Evolutionary conservation across 2,329 filamentous ascomycete species (phyloP).

Genomic region (Cladosporium sp.): DNA sequence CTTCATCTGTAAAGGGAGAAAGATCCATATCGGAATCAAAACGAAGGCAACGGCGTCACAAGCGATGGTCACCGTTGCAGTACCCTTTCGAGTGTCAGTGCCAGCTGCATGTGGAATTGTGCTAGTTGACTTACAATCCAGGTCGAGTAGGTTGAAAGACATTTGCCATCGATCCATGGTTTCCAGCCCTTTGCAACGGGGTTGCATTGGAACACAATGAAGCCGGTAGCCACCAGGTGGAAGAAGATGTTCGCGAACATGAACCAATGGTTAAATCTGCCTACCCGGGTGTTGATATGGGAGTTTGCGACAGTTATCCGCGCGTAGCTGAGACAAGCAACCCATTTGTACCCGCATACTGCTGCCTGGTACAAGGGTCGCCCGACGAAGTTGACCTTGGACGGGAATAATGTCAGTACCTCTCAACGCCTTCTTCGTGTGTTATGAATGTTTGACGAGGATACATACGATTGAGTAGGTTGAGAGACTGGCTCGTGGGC

Average conservation of each 20-base stretch:
- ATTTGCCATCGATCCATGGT: constrained; percentile 3
- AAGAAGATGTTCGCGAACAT: background rate
- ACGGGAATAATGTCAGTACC: background rate
- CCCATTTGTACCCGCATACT: constrained; percentile 4
- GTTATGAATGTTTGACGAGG: too few species aligned
- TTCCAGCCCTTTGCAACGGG: constrained; percentile 9
- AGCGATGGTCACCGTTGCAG: constrained; percentile 12
- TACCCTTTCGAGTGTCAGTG: background rate
- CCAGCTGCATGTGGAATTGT: too few species aligned
- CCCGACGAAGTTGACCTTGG: background rate
- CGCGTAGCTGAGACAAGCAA: constrained; percentile 1
- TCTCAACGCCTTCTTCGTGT: background rate
- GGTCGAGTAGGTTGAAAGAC: constrained; percentile 2
- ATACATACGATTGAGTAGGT: constrained; percentile 1
- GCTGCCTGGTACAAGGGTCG: constrained; percentile 1
- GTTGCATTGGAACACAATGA: constrained; percentile 12
- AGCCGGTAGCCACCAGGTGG: background rate
- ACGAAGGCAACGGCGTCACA: constrained; percentile 9
- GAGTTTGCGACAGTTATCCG: background rate
- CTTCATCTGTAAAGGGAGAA: constrained; percentile 10
- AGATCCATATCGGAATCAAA: constrained; percentile 10
- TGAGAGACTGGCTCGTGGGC: background rate
- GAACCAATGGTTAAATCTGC: background rate
- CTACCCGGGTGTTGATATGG: background rate
- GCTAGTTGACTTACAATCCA: background rate